Evolutionary conservation across 805 yeast genomes (phyloP).

Genomic region (Candida silvicultrix): DNA sequence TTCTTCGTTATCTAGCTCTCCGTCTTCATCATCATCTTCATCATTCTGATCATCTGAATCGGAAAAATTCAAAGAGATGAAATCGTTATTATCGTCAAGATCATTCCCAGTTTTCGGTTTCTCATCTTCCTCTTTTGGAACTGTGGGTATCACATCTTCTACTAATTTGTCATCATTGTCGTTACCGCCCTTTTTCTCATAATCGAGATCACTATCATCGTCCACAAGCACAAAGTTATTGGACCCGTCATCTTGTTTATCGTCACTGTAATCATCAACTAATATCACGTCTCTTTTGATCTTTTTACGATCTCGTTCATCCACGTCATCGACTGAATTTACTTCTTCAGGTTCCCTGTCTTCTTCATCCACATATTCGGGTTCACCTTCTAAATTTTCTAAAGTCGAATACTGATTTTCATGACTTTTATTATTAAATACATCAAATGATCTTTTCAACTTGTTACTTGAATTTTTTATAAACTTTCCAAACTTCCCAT

Average conservation of each 20-base stretch:
- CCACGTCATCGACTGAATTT: not conserved
- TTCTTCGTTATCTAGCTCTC: slow-evolving; percentile 14
- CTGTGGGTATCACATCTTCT: not conserved
- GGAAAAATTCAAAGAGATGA: slow-evolving; percentile 31
- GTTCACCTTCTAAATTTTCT: slow-evolving; percentile 3
- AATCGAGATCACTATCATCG: not conserved
- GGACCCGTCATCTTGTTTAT: not conserved
- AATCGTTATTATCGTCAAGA: slow-evolving; percentile 33
- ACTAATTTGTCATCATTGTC: not conserved
- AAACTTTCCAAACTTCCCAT: not conserved
- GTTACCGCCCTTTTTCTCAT: not conserved
- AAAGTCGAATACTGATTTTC: slow-evolving; percentile 18
- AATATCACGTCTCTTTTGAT: slow-evolving; percentile 1
- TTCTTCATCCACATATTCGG: slow-evolving; percentile 1
- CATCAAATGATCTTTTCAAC: slow-evolving; percentile 8
- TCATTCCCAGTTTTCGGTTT: slow-evolving; percentile 15
- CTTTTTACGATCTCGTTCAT: not conserved
- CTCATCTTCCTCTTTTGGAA: not conserved
- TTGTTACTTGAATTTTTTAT: not conserved
- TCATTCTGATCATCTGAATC: slow-evolving; percentile 25
- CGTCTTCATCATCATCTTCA: slow-evolving; percentile 20
- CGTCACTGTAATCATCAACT: slow-evolving; percentile 7
- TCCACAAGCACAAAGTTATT: not conserved
- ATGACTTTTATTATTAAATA: slow-evolving; percentile 17
- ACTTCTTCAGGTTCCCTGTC: slow-evolving; percentile 1